Conservation (phyloP, 2,329 filamentous ascomycete genomes). For the Penicillium sp. region DNA sequence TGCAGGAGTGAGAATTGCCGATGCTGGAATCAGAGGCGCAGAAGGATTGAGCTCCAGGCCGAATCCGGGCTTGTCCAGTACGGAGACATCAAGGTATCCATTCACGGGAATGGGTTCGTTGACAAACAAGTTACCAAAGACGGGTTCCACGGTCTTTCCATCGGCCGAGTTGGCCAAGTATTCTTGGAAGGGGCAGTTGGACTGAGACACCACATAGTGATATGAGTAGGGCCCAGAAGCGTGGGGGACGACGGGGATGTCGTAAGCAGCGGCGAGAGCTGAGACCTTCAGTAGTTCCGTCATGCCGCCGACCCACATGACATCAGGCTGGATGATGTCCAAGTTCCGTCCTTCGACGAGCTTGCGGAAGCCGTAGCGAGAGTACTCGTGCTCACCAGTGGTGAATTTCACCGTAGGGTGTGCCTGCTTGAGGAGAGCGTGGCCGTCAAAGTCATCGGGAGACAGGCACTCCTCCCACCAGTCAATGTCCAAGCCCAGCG, state of each 20-base stretch:
- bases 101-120: slow-evolving; percentile 85
- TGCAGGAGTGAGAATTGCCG: slow-evolving; percentile 64
- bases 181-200: slow-evolving; percentile 91
- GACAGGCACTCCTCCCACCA: slow-evolving; percentile 96
- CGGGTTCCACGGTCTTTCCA: slow-evolving; percentile 80
- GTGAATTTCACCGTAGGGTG: slow-evolving; percentile 91
- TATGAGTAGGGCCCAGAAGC: slow-evolving; percentile 92
- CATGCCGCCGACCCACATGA: slow-evolving; percentile 94
- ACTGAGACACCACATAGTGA: slow-evolving; percentile 90
- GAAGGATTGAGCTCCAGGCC: slow-evolving; percentile 79
- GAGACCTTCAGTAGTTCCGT: slow-evolving; percentile 87
- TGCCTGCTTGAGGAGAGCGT: slow-evolving; percentile 80
- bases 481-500: slow-evolving; percentile 77
- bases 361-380: slow-evolving; percentile 89
- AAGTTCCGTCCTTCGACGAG: slow-evolving; percentile 85
- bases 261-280: slow-evolving; percentile 84
- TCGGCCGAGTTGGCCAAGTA: slow-evolving; percentile 91
- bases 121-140: slow-evolving; percentile 84
- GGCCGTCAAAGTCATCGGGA: slow-evolving; percentile 88
- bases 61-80: slow-evolving; percentile 85
- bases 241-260: slow-evolving; percentile 92
- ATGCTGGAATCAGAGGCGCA: slow-evolving; percentile 71
- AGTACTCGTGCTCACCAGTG: slow-evolving; percentile 93
- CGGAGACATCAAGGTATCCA: slow-evolving; percentile 71
- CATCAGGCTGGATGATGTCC: slow-evolving; percentile 90